Evolutionary conservation across 2,329 filamentous ascomycete genomes (phyloP).

Genomic region (Exophiala spinifera): DNA sequence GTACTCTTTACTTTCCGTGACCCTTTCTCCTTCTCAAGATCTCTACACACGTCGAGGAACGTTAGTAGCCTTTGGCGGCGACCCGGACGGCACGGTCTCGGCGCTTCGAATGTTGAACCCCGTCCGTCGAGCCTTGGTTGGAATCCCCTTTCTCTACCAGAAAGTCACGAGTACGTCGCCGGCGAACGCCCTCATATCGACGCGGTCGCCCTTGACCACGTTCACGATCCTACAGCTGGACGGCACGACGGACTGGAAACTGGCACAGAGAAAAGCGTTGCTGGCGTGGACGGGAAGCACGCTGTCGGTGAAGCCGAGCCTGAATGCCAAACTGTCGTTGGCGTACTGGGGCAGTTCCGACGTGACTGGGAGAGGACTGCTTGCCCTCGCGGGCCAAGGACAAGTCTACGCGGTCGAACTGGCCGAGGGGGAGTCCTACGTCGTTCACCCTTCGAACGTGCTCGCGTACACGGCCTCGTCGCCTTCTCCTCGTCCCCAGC

Average conservation of each 20-base stretch:
- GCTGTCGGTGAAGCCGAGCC: constrained; percentile 68
- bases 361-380: constrained; percentile 80
- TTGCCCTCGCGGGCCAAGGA: constrained; percentile 79
- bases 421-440: constrained; percentile 79
- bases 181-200: constrained; percentile 81
- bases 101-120: constrained; percentile 85
- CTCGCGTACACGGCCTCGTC: constrained; percentile 74
- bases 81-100: constrained; percentile 80
- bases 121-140: constrained; percentile 71
- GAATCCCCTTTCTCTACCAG: constrained; percentile 74
- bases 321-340: constrained; percentile 65
- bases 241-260: constrained; percentile 92
- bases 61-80: constrained; percentile 66
- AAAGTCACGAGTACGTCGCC: constrained; percentile 82
- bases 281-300: constrained; percentile 97
- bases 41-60: constrained; percentile 91
- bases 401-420: constrained; percentile 85
- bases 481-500: constrained; percentile 67
- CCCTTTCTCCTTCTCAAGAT: constrained; percentile 86
- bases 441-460: constrained; percentile 85
- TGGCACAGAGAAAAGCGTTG: constrained; percentile 80
- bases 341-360: constrained; percentile 90
- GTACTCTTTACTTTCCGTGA: constrained; percentile 90
- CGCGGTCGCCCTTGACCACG: constrained; percentile 80
- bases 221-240: constrained; percentile 87